Evolutionary conservation across 1,284 basidiomycete genomes (phyloP), one percentile per base, ranked within the genome.

Genomic region (Moesziomyces sp.): DNA sequence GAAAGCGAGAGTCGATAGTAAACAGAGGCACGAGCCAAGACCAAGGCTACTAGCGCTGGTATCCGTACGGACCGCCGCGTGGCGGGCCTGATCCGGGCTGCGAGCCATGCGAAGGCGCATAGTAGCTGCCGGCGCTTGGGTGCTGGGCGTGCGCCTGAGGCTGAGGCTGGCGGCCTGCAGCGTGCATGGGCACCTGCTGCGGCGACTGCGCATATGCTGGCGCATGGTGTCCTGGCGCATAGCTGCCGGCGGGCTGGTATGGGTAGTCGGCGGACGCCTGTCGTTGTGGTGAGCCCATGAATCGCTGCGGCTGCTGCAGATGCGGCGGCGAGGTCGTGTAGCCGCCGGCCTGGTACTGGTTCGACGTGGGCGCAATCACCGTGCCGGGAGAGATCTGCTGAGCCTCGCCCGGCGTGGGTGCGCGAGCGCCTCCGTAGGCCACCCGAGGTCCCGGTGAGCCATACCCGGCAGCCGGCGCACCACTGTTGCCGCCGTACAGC

Each of bases 361-460:
- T 28, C 24, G 61, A 16, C 21, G 58, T 47, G 4, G 64, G 57
- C 8, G 58, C 68, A 21, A 67, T 67, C 54, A 71, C 52, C 2
- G 68, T 68, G 24, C 68, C 64, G 18, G 63, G 68, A 38, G 64
- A 65, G 52, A 67, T 67, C 54, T 76, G 68, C 46, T 66, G 68
- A 19, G 64, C 52, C 21, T 44, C 43, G 26, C 30, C 61, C 18
- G 64, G 35, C n/a, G 60, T 44, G 18, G 35, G 35, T 42, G 33
- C 55, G 23, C 53, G 64, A 52, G 49, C 52, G 7, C 28, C 23
- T 14, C 52, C 59, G 19, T 63, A 66, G 2, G 63, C 51, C 18
- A 18, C 49, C 10, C 67, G 69, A 9, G 58, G 28, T 7, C 57
- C 53, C 5, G 52, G 64, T 9, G 60, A 33, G 16, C 33, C 55